Percentiles rank a stretch among this genome's conserved stretches.
These are phyloP conservation scores for Boletus sp. DNA, from an alignment of 768 basidiomycete species.

Conservation along the genomic window DNA sequence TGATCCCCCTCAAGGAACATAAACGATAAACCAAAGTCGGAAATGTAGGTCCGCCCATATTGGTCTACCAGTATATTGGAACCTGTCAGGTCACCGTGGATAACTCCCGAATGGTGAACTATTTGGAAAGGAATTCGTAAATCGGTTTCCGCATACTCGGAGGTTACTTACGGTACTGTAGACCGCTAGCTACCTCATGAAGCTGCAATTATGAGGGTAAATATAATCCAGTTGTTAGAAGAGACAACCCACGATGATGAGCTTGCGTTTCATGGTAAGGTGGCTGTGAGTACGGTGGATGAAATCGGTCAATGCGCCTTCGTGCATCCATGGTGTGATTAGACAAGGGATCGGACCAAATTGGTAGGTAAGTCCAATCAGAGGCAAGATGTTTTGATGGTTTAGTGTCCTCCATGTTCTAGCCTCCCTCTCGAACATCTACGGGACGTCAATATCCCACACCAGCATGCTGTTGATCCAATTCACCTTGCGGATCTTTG, in stretches of 20 bases:
- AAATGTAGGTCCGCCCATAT: slow-evolving; percentile 3
- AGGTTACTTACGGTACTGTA: slow-evolving; percentile 10
- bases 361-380: slow-evolving; percentile 10
- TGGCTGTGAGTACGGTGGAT: neutral
- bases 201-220: slow-evolving; percentile 3
- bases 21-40: slow-evolving; percentile 14
- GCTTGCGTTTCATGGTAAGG: slow-evolving; percentile 1
- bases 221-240: neutral
- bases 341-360: slow-evolving; percentile 8
- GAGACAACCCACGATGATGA: slow-evolving; percentile 1
- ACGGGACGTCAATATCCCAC: neutral
- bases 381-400: slow-evolving; percentile 11
- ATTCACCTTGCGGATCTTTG: slow-evolving; percentile 8
- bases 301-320: slow-evolving; percentile 9
- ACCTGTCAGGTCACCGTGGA: slow-evolving; percentile 16
- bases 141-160: neutral
- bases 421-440: slow-evolving; percentile 12
- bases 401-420: neutral
- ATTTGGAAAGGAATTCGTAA: neutral
- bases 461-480: neutral
- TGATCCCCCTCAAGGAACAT: neutral
- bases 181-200: slow-evolving; percentile 8
- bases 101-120: slow-evolving; percentile 9
- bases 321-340: slow-evolving; percentile 14
- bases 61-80: slow-evolving; percentile 12